These are phyloP conservation scores for Pezicula neosporulosa DNA, from an alignment of 2,329 filamentous ascomycete genomes.

Conservation along the genomic window DNA sequence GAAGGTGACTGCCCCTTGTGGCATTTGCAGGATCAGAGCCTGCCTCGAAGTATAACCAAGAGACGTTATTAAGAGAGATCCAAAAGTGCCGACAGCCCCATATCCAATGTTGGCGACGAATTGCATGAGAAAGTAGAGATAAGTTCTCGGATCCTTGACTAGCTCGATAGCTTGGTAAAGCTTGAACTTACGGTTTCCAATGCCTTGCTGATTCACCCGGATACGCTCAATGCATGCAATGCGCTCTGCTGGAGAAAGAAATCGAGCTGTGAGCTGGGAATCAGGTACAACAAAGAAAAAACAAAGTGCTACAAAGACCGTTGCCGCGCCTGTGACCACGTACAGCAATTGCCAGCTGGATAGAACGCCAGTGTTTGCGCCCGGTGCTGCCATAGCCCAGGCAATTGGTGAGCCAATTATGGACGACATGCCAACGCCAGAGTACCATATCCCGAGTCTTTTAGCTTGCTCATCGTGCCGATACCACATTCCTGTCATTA, in stretches of 20 bases:
- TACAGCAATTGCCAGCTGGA: constrained; percentile 37
- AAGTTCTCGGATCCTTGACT: neutral
- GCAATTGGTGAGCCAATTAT: constrained; percentile 57
- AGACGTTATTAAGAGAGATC: neutral
- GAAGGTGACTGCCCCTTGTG: neutral
- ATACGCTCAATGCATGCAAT: constrained; percentile 46
- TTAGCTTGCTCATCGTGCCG: constrained; percentile 62
- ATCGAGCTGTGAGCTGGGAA: neutral
- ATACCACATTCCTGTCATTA: constrained; percentile 67
- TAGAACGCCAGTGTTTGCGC: neutral
- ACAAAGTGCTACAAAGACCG: neutral
- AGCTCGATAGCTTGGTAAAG: constrained; percentile 30
- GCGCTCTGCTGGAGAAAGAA: constrained; percentile 32
- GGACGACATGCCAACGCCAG: constrained; percentile 58
- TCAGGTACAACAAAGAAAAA: constrained; percentile 1
- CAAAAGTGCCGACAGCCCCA: neutral
- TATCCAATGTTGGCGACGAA: neutral
- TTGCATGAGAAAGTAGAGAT: neutral
- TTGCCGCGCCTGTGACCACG: constrained; percentile 25
- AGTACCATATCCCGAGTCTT: constrained; percentile 62
- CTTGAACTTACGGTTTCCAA: constrained; percentile 46
- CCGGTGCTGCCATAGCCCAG: constrained; percentile 34
- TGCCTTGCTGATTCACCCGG: constrained; percentile 51
- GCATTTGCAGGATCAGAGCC: neutral
- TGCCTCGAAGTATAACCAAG: neutral